Evolutionary conservation across 257 asterid genomes (phyloP).

Genomic region (Ballota nigra): DNA sequence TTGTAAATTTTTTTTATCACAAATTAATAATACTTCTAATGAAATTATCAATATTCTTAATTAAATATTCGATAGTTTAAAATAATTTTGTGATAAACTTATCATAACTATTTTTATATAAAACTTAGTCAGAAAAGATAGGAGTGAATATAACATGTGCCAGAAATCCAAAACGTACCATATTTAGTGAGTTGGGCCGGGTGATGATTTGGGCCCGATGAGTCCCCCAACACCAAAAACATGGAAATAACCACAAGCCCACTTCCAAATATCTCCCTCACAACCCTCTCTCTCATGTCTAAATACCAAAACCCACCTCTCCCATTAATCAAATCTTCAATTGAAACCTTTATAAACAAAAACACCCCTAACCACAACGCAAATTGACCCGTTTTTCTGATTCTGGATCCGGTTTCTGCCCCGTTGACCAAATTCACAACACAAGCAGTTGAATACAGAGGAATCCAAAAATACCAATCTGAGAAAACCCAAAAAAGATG

Average conservation of each 20-base stretch:
- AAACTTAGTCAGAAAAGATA: no score
- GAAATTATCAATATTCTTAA: no score
- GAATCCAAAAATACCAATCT: conserved; percentile 56
- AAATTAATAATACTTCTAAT: no score
- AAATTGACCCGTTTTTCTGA: conserved; percentile 26
- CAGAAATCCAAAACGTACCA: conserved; percentile 19
- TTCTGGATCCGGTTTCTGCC: conserved; percentile 23
- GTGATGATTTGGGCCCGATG: conserved; percentile 11
- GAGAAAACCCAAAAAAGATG: neutral
- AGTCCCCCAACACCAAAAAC: conserved; percentile 34
- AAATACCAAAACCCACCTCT: conserved; percentile 42
- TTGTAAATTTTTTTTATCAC: no score
- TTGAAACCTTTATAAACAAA: conserved; percentile 48
- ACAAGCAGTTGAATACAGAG: conserved; percentile 34
- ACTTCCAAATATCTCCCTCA: conserved; percentile 70
- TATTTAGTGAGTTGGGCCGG: conserved; percentile 27
- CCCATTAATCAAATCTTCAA: conserved; percentile 35
- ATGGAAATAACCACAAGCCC: conserved; percentile 57
- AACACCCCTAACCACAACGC: conserved; percentile 42
- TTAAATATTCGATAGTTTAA: no score
- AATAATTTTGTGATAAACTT: no score
- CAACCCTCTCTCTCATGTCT: conserved; percentile 61
- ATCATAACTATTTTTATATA: no score
- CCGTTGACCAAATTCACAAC: conserved; percentile 31
- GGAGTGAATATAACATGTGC: neutral